phyloP scores from a whole-genome alignment of 805 yeast species.

The Wickerhamomyces subpelliculosus region DNA sequence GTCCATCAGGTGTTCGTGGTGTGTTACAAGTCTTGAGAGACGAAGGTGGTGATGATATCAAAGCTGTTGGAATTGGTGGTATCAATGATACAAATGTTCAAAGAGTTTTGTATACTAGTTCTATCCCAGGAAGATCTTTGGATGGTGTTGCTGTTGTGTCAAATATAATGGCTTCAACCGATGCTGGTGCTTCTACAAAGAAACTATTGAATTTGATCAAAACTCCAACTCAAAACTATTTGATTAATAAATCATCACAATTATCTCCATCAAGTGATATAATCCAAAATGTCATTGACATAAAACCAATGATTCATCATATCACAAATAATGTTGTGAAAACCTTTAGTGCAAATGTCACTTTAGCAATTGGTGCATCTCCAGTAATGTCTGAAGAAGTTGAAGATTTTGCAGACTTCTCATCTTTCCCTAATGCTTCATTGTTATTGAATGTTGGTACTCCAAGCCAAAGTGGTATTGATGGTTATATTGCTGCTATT shows the following conservation, averaged over 20 bases:
- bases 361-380: constrained; percentile 77
- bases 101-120: constrained; percentile 46
- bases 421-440: constrained; percentile 44
- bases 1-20: constrained; percentile 57
- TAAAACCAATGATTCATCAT: constrained; percentile 71
- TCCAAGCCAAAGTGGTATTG: constrained; percentile 37
- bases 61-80: constrained; percentile 79
- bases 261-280: constrained; percentile 3
- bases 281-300: constrained; percentile 18
- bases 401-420: constrained; percentile 62
- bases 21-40: constrained; percentile 41
- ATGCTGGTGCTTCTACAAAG: constrained; percentile 46
- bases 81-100: constrained; percentile 56
- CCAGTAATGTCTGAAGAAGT: constrained; percentile 82
- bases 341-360: constrained; percentile 80
- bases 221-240: constrained; percentile 15
- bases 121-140: constrained; percentile 37
- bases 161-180: constrained; percentile 61
- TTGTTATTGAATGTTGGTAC: constrained; percentile 76
- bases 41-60: constrained; percentile 30
- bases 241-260: neutral
- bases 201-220: constrained; percentile 26
- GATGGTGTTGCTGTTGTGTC: constrained; percentile 92
- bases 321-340: constrained; percentile 87
- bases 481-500: constrained; percentile 44